phyloP scores from a whole-genome alignment of 192 early-diverging fungal genomes.

The Umbelopsis ramanniana region DNA sequence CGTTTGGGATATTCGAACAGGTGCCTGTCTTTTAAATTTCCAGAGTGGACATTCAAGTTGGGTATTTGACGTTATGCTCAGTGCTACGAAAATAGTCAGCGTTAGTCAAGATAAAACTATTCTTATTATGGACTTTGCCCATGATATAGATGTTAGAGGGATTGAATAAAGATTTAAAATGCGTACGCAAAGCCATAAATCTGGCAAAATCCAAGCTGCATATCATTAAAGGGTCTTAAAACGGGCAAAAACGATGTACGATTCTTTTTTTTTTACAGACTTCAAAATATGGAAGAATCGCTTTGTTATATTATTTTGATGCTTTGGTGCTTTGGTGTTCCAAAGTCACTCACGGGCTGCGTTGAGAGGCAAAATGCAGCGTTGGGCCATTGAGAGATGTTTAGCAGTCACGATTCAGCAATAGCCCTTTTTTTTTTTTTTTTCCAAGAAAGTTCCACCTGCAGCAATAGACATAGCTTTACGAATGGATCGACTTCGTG shows the following conservation, averaged over 20 bases:
- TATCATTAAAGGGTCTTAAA: too few species aligned
- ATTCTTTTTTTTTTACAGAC: too few species aligned
- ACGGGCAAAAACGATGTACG: too few species aligned
- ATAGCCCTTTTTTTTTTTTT: constrained; percentile 4
- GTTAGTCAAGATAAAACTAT: constrained; percentile 51
- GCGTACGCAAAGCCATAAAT: too few species aligned
- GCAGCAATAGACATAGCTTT: not conserved
- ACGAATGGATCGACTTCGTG: constrained; percentile 12
- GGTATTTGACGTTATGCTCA: constrained; percentile 97
- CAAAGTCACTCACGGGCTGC: too few species aligned
- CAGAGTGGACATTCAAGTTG: constrained; percentile 84
- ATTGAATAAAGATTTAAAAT: not conserved
- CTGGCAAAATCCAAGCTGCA: too few species aligned
- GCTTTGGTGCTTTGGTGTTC: too few species aligned
- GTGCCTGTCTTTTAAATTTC: constrained; percentile 74
- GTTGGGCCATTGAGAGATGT: too few species aligned
- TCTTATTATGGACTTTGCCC: constrained; percentile 49
- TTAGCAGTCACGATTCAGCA: not conserved
- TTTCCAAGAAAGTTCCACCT: not conserved
- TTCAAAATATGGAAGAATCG: too few species aligned
- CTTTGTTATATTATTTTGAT: too few species aligned
- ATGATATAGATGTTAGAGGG: constrained; percentile 33
- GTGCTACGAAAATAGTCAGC: constrained; percentile 68
- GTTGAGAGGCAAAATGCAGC: too few species aligned
- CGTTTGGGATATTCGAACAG: constrained; percentile 90